Conservation (phyloP, 2,329 filamentous ascomycete species). For the Stachybotrys elegans region DNA sequence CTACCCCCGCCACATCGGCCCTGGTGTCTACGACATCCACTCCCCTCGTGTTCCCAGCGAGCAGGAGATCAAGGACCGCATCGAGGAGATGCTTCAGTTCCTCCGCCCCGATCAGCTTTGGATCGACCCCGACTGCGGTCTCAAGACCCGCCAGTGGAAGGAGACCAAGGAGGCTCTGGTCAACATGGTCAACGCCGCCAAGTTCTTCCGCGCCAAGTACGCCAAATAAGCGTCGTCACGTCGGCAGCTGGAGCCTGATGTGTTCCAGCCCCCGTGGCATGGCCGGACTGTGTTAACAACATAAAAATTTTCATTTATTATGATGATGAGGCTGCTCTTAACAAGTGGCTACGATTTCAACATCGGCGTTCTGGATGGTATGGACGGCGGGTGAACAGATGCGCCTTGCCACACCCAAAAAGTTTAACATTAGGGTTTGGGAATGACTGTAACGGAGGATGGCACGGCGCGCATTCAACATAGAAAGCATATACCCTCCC, state of each 20-base stretch:
- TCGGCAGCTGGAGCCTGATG: no score
- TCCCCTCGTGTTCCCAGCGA: constrained; percentile 93
- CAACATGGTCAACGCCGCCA: constrained; percentile 98
- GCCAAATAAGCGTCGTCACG: constrained; percentile 52
- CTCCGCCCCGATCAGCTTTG: constrained; percentile 98
- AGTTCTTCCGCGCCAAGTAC: constrained; percentile 91
- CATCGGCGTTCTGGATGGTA: constrained; percentile 44
- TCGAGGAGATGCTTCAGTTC: constrained; percentile 96
- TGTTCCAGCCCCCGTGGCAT: no score
- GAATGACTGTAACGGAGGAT: constrained; percentile 16
- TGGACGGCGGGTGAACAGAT: constrained; percentile 29
- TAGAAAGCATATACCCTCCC: constrained; percentile 30
- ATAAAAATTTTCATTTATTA: no score
- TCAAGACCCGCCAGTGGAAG: constrained; percentile 98
- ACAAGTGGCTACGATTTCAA: constrained; percentile 49
- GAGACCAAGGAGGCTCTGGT: constrained; percentile 94
- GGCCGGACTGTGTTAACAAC: constrained; percentile 24
- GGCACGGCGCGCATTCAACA: constrained; percentile 35
- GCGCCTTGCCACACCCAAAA: constrained; percentile 32
- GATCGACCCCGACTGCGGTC: constrained; percentile 98
- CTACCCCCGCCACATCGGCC: constrained; percentile 97
- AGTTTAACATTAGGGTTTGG: constrained; percentile 26
- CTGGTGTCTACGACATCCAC: constrained; percentile 99
- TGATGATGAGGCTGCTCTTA: constrained; percentile 27
- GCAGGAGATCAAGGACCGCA: constrained; percentile 97